Evolutionary conservation across 2,329 filamentous ascomycete genomes (phyloP), one percentile per base, ranked within the genome.

Genomic region (Fusarium graminum): DNA sequence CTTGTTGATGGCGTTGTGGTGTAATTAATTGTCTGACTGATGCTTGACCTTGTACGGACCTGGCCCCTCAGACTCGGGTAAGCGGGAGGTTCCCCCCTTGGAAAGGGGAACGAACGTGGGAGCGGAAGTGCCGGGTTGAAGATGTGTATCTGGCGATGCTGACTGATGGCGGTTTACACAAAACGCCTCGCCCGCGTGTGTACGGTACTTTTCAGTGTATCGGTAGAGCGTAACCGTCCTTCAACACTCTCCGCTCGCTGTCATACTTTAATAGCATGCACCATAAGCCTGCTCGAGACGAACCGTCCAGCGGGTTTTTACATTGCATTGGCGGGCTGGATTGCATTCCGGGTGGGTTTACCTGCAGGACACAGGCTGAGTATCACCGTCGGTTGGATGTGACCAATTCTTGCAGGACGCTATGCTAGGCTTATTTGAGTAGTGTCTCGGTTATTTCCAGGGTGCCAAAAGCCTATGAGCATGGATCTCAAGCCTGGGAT

Each of bases 351-450:
- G 28, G 60, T 68, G 65, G 65, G 41, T 55, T 55, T 52, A 50
- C 49, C 56, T 66, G 65, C 61, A 68, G 34, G 34, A 36, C 34
- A 36, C 34, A 17, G 57, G 49, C 59, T 61, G 44, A 50, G 52
- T 34, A 52, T 65, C 61, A 28, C 42, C 56, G 68, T 63, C 61
- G 49, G 65, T 69, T 69, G 65, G 65, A 50, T 54, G 49, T 59
- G 56, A 66, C 52, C 51, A 51, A 45, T 40, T 63, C 55, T 52
- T 49, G 56, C 65, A 55, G 45, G 46, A 50, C 65, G 44, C 61
- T 63, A 63, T 52, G 45, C 65, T 61, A 65, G 65, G 47, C 56
- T 60, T 58, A 62, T 58, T 65, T 51, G 39, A 68, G 63, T 65
- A 68, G 65, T 51, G 51, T 47, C 59, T 64, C 49, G 52, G 47